These are phyloP conservation scores for Fusarium buxicola DNA, from an alignment of 2,329 filamentous ascomycete genomes.

Conservation along the genomic window DNA sequence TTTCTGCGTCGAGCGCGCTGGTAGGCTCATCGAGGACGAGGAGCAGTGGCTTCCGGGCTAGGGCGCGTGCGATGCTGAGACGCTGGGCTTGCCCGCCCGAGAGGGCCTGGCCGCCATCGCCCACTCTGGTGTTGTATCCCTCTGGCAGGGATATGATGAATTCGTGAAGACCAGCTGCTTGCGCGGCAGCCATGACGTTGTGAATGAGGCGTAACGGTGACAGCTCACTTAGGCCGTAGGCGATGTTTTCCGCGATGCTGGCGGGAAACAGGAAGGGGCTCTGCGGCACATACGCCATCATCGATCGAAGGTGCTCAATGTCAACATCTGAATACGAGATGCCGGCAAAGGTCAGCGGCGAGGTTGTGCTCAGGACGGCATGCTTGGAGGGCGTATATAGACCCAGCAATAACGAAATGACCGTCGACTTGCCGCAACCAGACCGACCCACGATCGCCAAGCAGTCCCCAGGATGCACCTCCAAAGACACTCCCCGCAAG, in stretches of 20 bases:
- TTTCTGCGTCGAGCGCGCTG: conserved; percentile 78
- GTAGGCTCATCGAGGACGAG: conserved; percentile 91
- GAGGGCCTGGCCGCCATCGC: conserved; percentile 78
- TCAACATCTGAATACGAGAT: conserved; percentile 69
- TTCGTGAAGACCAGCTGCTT: conserved; percentile 75
- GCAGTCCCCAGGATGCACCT: conserved; percentile 71
- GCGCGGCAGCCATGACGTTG: conserved; percentile 64
- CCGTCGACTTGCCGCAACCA: conserved; percentile 91
- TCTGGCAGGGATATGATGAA: conserved; percentile 78
- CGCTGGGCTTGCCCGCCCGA: conserved; percentile 88
- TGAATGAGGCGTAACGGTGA: conserved; percentile 61
- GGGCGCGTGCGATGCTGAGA: conserved; percentile 81
- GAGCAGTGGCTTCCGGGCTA: conserved; percentile 76
- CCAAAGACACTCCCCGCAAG: conserved; percentile 74
- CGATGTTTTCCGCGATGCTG: conserved; percentile 83
- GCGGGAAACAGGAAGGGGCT: conserved; percentile 81
- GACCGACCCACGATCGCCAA: conserved; percentile 86
- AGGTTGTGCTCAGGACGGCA: conserved; percentile 1
- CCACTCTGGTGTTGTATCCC: conserved; percentile 72
- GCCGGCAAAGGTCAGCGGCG: conserved; percentile 68
- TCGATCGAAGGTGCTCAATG: conserved; percentile 67
- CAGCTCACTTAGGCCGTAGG: conserved; percentile 74
- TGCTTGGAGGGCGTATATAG: conserved; percentile 66
- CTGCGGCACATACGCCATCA: conserved; percentile 77
- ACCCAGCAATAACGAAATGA: conserved; percentile 78